These are phyloP conservation scores for Carex cristatella DNA, from an alignment of 176 grass and related monocot species.

Conservation along the genomic window DNA sequence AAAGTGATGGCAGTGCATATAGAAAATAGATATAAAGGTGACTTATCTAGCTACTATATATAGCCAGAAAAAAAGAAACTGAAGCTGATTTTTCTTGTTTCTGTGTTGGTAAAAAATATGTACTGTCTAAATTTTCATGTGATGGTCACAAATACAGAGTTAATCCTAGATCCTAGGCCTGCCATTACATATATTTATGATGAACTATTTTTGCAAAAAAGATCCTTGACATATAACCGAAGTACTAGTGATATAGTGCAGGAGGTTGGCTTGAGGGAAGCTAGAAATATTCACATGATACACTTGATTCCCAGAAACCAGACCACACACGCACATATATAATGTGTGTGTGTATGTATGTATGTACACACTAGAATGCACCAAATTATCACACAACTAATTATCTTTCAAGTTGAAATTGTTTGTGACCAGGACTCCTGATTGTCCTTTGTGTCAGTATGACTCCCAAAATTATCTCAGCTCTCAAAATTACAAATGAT, in stretches of 20 bases:
- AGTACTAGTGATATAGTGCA: not conserved
- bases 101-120: not conserved
- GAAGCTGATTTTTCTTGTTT: not conserved
- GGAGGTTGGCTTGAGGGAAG: not conserved
- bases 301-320: not conserved
- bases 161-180: not conserved
- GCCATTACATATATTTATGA: not conserved
- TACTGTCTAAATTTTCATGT: not conserved
- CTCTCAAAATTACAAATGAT: too few species aligned
- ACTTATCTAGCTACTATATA: not conserved
- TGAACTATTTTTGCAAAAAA: not conserved
- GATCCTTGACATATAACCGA: not conserved
- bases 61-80: not conserved
- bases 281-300: not conserved
- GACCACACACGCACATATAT: too few species aligned
- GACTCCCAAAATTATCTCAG: not conserved
- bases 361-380: not conserved
- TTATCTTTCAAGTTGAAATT: not conserved
- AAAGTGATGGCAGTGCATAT: not conserved
- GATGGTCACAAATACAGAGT: not conserved
- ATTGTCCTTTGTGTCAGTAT: not conserved
- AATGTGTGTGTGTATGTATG: too few species aligned
- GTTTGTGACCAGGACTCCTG: not conserved
- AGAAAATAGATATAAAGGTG: not conserved
- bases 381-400: not conserved